Conservation (phyloP, 1,139 yeast species). For the Saccharomyces pastorianus region DNA sequence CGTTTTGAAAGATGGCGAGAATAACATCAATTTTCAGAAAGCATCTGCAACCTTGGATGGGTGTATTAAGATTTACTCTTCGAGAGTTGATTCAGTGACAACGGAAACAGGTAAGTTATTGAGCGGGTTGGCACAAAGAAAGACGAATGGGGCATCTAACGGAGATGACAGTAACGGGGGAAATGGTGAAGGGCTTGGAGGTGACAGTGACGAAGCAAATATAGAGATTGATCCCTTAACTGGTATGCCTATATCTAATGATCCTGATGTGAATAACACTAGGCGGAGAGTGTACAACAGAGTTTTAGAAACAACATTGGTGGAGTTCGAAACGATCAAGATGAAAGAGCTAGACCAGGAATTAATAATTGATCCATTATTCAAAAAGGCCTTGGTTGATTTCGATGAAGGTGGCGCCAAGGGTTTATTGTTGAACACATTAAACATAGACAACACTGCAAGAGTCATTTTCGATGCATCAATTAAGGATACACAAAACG, state of each 20-base stretch:
- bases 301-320: slow-evolving; percentile 42
- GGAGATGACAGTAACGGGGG: slow-evolving; percentile 18
- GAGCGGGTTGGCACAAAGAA: slow-evolving; percentile 49
- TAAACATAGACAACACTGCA: slow-evolving; percentile 34
- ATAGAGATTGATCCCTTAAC: slow-evolving; percentile 31
- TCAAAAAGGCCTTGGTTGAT: slow-evolving; percentile 81
- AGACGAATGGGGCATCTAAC: slow-evolving; percentile 8
- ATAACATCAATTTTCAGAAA: slow-evolving; percentile 42
- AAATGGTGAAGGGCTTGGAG: slow-evolving; percentile 31
- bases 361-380: slow-evolving; percentile 75
- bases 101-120: slow-evolving; percentile 80
- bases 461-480: slow-evolving; percentile 38
- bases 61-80: slow-evolving; percentile 74
- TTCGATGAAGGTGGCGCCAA: slow-evolving; percentile 96
- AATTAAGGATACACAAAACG: slow-evolving; percentile 16
- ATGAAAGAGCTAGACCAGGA: slow-evolving; percentile 71
- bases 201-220: slow-evolving; percentile 30
- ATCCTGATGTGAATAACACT: slow-evolving; percentile 32
- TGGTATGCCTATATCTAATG: slow-evolving; percentile 27
- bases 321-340: slow-evolving; percentile 51
- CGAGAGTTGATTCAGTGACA: slow-evolving; percentile 86
- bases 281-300: slow-evolving; percentile 34
- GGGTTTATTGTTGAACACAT: slow-evolving; percentile 66
- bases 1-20: slow-evolving; percentile 30
- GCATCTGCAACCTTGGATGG: slow-evolving; percentile 81